Conservation (phyloP, 1,284 basidiomycete genomes). For the Sparassis latifolia region DNA sequence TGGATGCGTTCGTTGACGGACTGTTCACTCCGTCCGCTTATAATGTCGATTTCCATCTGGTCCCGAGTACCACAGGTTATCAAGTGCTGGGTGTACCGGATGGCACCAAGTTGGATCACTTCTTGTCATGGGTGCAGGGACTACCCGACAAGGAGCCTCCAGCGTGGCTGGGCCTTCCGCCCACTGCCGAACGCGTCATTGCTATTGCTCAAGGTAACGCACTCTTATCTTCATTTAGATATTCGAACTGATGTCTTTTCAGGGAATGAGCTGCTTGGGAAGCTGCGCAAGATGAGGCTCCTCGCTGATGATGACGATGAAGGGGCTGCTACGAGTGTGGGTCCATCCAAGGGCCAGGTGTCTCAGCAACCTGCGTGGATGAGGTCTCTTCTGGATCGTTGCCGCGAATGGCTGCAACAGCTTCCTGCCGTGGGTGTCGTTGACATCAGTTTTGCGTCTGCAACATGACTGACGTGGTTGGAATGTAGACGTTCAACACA, state of each 20-base stretch:
- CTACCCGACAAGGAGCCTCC: slow-evolving; percentile 90
- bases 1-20: slow-evolving; percentile 87
- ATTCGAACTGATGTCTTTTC: slow-evolving; percentile 5
- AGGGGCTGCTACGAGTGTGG: slow-evolving; percentile 41
- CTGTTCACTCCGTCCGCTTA: slow-evolving; percentile 86
- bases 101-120: slow-evolving; percentile 86
- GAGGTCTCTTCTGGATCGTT: slow-evolving; percentile 73
- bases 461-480: background rate
- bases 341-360: slow-evolving; percentile 52
- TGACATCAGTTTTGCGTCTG: background rate
- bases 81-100: slow-evolving; percentile 75
- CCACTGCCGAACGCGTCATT: slow-evolving; percentile 86
- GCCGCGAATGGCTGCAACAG: slow-evolving; percentile 74
- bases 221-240: background rate
- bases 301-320: slow-evolving; percentile 85
- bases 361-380: slow-evolving; percentile 89
- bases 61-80: slow-evolving; percentile 55
- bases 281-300: slow-evolving; percentile 89
- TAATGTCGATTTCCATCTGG: slow-evolving; percentile 87
- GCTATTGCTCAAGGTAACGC: slow-evolving; percentile 80
- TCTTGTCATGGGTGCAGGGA: slow-evolving; percentile 80
- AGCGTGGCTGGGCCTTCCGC: slow-evolving; percentile 87
- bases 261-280: slow-evolving; percentile 81
- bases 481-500: slow-evolving; percentile 51
- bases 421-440: slow-evolving; percentile 60